A percentile compares a stretch with the other conserved stretches of the same genome.
These are phyloP conservation scores for Schizosaccharomyces versatilis DNA, from an alignment of 1,139 yeast genomes.

Conservation along the genomic window DNA sequence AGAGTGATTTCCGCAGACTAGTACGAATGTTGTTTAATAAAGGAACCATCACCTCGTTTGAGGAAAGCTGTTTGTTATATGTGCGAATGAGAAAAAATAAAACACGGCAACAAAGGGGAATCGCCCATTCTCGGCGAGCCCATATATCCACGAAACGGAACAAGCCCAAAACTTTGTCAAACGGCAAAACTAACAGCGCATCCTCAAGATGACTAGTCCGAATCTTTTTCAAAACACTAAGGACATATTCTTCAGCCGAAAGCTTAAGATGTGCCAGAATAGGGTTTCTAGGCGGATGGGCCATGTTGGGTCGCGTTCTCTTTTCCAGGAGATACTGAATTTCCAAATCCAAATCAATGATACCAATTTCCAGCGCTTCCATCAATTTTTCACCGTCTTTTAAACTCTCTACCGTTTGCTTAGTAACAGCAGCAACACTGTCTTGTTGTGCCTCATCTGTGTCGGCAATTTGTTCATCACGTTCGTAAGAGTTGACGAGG, in stretches of 20 bases:
- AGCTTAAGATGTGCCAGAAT: slow-evolving; percentile 41
- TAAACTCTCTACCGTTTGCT: slow-evolving; percentile 73
- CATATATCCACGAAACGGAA: slow-evolving; percentile 55
- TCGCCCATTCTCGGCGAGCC: slow-evolving; percentile 28
- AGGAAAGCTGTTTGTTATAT: slow-evolving; percentile 46
- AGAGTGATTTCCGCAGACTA: slow-evolving; percentile 25
- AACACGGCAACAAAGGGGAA: slow-evolving; percentile 50
- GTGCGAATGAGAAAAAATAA: slow-evolving; percentile 49
- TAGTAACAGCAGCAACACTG: slow-evolving; percentile 37
- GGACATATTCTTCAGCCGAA: slow-evolving; percentile 56
- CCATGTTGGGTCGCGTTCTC: slow-evolving; percentile 21
- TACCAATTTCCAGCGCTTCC: slow-evolving; percentile 78
- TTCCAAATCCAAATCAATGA: slow-evolving; percentile 41
- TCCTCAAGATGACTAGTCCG: slow-evolving; percentile 76
- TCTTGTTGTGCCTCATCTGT: slow-evolving; percentile 26
- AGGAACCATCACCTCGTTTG: slow-evolving; percentile 21
- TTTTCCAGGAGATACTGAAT: slow-evolving; percentile 29
- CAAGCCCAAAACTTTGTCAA: slow-evolving; percentile 54
- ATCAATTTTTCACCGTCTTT: slow-evolving; percentile 85
- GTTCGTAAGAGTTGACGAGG: slow-evolving; percentile 30
- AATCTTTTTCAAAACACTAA: slow-evolving; percentile 46
- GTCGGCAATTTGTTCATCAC: slow-evolving; percentile 24
- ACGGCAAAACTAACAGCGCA: slow-evolving; percentile 73
- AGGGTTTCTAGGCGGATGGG: slow-evolving; percentile 51
- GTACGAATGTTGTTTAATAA: slow-evolving; percentile 20